Evolutionary conservation across 1,284 basidiomycete species (phyloP), one percentile per base, ranked within the genome.

Genomic region (Paramarasmius palmivorus): DNA sequence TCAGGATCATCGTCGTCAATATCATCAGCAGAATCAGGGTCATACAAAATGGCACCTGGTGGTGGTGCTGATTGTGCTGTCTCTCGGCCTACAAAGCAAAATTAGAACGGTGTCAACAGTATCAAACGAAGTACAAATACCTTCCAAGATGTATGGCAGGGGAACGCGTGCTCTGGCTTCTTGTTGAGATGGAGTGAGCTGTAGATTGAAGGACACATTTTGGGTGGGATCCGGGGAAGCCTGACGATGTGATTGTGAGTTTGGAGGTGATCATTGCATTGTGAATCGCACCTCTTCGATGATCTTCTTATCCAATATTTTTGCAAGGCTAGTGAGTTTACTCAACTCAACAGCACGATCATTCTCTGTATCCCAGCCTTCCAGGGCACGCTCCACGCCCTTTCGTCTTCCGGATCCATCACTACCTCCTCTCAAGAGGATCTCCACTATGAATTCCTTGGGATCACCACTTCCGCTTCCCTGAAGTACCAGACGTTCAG

Each of bases 1-100:
- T 94, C 92, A 19, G 92, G 92, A 73, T 94, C 92, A 52, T 94
- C 92, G 52, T 93, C 92, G 62, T 94, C 92, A 46, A 93, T 80
- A 61, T 94, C 92, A 63, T 94, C 92, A 32, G 88, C 92, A 17
- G 90, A 92, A 64, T 93, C 92, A 15, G 92, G 91, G 61, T 92
- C 88, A 58, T 93, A 94, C 51, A 76, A 71, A 53, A 79, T 78
- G 12, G 72, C 65, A 26, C 68, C 68, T 14, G 60, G 49, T 14
- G 53, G 46, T 47, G 37, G 19, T 49, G 52, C 19, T 48, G 39
- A 37, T 50, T 39, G 58, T 35, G 41, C 25, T 23, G 49, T 53
- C 23, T 15, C 15, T 19, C 22, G 29, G 38, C 20, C 23, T 20
- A 32, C 17, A 22, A 6, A 20, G 29, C n/a, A 19, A 38, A 19